Evolutionary conservation across 306 rosid genomes (phyloP), one percentile per base, ranked within the genome.

Genomic region (Castanea crenata): DNA sequence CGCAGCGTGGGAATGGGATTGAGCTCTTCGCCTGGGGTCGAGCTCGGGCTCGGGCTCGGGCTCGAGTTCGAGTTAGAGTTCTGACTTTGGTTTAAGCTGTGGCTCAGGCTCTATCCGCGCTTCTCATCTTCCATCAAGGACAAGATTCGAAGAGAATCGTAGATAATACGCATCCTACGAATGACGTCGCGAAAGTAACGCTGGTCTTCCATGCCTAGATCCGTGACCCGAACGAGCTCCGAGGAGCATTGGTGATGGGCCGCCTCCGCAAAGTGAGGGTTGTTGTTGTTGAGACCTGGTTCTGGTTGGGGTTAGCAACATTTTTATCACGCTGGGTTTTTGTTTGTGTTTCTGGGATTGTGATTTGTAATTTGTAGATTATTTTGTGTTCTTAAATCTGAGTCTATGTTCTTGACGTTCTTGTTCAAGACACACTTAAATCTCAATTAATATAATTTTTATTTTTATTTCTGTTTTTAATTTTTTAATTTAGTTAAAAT

Each of bases 221-320:
- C 91, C 56, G 88, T 79, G 27, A 96, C 89, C 7, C 99, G 82
- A 0, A 93, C 98, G 0, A 96, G 94, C 82, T 93, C 99, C 55
- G 86, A 81, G 20, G 85, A 77, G 7, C 92, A 83, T 79, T 81
- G 84, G 5, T 14, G 69, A 61, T 72, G 16, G 52, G 51, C 41
- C 79, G 78, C 71, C 67, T 63, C 46, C 82, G 68, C 16, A 86
- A 63, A 4, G 63, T 87, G 10, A 69, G 85, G 56, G 25, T 69
- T 31, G 76, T n/a, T 41, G 46, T 41, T 41, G 46, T 41, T 2
- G 80, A 55, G 49, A 57, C 70, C 80, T 85, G 88, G 8, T 52
- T 80, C 23, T 21, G 23, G 23, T 21, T 0, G 51, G 15, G 15
- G 44, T 9, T 64, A 21, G 23, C 23, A 21, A 21, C 23, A 21